Evolutionary conservation across 768 basidiomycete species (phyloP).

Genomic region (Lepiota venenata): DNA sequence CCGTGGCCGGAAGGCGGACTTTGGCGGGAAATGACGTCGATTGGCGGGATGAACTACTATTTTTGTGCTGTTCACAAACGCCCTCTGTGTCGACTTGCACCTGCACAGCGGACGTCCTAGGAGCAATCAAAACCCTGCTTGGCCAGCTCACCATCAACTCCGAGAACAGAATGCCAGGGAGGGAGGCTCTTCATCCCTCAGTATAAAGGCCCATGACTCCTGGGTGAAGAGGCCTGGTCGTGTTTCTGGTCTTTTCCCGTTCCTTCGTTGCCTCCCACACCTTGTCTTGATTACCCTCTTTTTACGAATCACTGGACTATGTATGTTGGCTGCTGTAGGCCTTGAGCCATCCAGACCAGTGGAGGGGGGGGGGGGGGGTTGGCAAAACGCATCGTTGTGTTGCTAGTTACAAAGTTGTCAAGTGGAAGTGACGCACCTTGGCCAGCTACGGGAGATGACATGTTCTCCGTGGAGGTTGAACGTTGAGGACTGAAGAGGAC

Average conservation of each 20-base stretch:
- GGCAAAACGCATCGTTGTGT: too few relatives aligned
- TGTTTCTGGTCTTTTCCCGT: background rate
- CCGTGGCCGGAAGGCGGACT: background rate
- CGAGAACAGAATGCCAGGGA: background rate
- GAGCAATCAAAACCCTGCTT: background rate
- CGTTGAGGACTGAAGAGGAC: background rate
- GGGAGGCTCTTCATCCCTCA: background rate
- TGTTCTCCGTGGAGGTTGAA: constrained; percentile 4
- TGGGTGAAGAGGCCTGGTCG: too few relatives aligned
- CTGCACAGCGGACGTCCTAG: constrained; percentile 3
- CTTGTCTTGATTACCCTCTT: background rate
- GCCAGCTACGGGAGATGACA: background rate
- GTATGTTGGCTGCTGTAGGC: background rate
- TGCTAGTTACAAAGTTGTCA: too few relatives aligned
- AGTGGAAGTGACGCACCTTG: too few relatives aligned
- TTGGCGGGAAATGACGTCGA: constrained; percentile 2
- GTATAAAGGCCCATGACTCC: background rate
- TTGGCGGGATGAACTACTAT: background rate
- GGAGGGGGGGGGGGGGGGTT: background rate
- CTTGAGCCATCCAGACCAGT: too few relatives aligned
- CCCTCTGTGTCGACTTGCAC: background rate
- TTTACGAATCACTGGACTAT: background rate
- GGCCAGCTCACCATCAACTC: background rate
- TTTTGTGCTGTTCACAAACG: background rate
- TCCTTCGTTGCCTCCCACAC: background rate